Evolutionary conservation across 2,329 filamentous ascomycete species (phyloP).

Genomic region (Aspergillus novoparasiticus): DNA sequence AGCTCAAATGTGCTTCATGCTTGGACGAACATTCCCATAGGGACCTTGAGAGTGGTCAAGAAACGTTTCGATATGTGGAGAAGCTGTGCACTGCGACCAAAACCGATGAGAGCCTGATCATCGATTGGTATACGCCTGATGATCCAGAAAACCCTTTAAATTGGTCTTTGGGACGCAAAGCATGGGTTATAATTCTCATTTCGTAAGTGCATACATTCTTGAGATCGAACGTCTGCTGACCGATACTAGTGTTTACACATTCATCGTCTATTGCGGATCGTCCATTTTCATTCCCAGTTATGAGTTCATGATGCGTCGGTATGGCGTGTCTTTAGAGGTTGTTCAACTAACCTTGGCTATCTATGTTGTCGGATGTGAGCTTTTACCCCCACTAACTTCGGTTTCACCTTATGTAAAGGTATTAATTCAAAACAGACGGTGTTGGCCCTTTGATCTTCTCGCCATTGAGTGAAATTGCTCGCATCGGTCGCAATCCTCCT

Average conservation of each 20-base stretch:
- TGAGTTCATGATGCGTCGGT: constrained; percentile 27
- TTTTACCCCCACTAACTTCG: background rate
- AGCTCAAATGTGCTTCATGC: background rate
- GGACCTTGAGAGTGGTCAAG: background rate
- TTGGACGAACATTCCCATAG: background rate
- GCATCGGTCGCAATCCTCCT: constrained; percentile 67
- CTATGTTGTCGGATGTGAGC: constrained; percentile 32
- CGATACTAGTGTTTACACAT: constrained; percentile 35
- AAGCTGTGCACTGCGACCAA: background rate
- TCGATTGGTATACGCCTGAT: constrained; percentile 10
- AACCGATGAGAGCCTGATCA: background rate
- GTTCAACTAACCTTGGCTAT: constrained; percentile 37
- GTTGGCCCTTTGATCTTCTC: constrained; percentile 67
- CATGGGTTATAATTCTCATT: constrained; percentile 19
- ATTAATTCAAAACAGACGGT: constrained; percentile 43
- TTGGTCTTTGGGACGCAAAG: constrained; percentile 35
- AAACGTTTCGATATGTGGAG: background rate
- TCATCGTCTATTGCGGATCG: constrained; percentile 40
- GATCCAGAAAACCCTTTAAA: constrained; percentile 35
- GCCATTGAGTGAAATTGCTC: constrained; percentile 67
- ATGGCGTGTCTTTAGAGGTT: constrained; percentile 30
- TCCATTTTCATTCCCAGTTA: constrained; percentile 36
- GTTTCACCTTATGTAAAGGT: background rate
- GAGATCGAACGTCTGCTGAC: background rate
- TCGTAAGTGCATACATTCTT: background rate